Base-by-base conservation (phyloP, 139 green algal species). In the Picochlorum sp. region DNA sequence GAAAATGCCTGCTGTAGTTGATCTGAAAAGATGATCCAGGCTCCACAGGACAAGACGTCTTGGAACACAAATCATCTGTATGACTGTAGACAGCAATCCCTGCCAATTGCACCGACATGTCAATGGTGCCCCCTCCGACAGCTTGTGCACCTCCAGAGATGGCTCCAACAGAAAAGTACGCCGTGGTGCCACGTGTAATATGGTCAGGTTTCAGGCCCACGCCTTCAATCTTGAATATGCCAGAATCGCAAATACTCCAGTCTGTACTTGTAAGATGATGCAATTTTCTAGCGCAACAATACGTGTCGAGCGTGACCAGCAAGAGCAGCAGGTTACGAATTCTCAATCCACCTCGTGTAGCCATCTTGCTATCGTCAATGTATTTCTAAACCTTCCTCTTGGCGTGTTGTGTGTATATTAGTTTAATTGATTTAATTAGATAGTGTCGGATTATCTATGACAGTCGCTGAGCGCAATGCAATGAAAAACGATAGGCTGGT, bases 61-160 rank as follows among this genome's bases (percentile, higher is more conserved):
- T 65, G 13, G 14, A 18, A 45, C 59, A 65, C 8, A 65, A 39
- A 36, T 65, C 43, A 36, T 65, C 59, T 13, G 22, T 13, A 8
- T 65, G 43, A 29, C 22, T 29, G 7, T 22, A 65, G 24, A 65
- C 47, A 35, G 49, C 43, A 26, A 65, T 39, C n/a, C 59, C 44
- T 18, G 24, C 20, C 0, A 35, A 65, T 22, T 30, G 16, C 14
- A 61, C 55, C 5, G 10, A 5, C 55, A 61, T 61, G 5, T 25
- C 31, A 1, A 61, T 61, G 32, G 18, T 61, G 12, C 55, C 55
- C 14, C 10, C n/a, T n/a, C 18, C 25, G 7, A 53, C 44, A 33
- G 44, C 16, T 24, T 53, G 29, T 9, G 35, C 35, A 24, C 44
- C 44, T 53, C 16, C 2, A 33, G 44, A 29, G 6, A 31, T 31